Conservation (phyloP, 2,329 filamentous ascomycete genomes). For the Microascus cirrosus region DNA sequence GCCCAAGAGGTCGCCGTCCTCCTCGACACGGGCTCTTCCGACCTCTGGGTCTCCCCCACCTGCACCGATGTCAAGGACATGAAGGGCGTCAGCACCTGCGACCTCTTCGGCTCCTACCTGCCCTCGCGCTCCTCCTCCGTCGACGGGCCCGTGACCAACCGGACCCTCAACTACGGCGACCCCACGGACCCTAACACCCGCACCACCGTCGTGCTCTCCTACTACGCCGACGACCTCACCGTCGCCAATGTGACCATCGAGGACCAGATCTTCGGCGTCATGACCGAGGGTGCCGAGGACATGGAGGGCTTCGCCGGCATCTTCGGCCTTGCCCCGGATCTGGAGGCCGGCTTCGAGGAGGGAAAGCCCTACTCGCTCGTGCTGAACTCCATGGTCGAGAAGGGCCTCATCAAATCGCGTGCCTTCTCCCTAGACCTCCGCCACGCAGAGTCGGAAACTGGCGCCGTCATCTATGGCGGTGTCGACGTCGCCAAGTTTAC, state of each 20-base stretch:
- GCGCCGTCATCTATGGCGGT: conserved; percentile 42
- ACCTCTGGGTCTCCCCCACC: conserved; percentile 43
- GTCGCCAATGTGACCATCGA: conserved; percentile 28
- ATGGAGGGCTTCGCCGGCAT: conserved; percentile 37
- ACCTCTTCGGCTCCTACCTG: conserved; percentile 30
- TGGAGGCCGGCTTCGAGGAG: conserved; percentile 23
- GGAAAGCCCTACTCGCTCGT: conserved; percentile 38
- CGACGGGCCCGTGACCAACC: conserved; percentile 22
- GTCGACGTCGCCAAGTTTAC: conserved; percentile 40
- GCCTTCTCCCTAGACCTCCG: conserved; percentile 40
- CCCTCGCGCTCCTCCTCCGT: conserved; percentile 25
- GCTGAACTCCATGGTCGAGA: conserved; percentile 32
- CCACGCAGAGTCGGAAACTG: conserved; percentile 26
- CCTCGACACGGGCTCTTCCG: conserved; percentile 40
- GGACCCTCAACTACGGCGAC: conserved; percentile 28
- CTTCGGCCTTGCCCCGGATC: conserved; percentile 34
- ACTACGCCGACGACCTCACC: conserved; percentile 32
- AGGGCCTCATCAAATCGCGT: conserved; percentile 36
- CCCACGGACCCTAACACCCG: conserved; percentile 19
- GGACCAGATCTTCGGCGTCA: conserved; percentile 39
- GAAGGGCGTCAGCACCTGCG: conserved; percentile 24
- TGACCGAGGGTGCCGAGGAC: conserved; percentile 19
- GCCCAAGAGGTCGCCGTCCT: conserved; percentile 32
- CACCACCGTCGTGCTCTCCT: conserved; percentile 28
- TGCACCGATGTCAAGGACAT: conserved; percentile 26